Evolutionary conservation across 768 basidiomycete genomes (phyloP).

Genomic region (Grammothele lineata): DNA sequence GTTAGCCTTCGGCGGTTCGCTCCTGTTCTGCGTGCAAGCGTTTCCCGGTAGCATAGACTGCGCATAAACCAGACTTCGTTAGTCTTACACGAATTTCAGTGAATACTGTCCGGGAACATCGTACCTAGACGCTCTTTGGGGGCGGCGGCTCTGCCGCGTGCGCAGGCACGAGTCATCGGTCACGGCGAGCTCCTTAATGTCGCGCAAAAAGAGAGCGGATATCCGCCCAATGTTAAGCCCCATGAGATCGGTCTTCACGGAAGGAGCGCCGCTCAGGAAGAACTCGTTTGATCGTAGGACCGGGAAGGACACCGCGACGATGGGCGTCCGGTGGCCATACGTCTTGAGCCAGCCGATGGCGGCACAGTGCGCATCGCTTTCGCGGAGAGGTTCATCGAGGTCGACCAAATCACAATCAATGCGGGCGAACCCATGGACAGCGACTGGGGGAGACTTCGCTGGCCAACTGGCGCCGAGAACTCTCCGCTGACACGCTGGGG

Average conservation of each 20-base stretch:
- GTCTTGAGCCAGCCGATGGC: constrained; percentile 10
- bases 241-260: constrained; percentile 58
- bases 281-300: constrained; percentile 4
- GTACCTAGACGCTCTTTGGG: too few relatives aligned
- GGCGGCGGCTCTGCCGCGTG: too few relatives aligned
- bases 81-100: too few relatives aligned
- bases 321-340: constrained; percentile 16
- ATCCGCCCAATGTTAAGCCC: constrained; percentile 68
- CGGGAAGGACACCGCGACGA: constrained; percentile 11
- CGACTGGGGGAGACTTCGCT: constrained; percentile 15
- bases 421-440: background rate
- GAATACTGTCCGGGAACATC: too few relatives aligned
- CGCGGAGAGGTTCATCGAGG: constrained; percentile 5
- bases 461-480: background rate
- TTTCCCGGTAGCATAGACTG: too few relatives aligned
- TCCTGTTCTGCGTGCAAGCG: too few relatives aligned
- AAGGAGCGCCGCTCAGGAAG: constrained; percentile 56
- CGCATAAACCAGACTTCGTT: too few relatives aligned
- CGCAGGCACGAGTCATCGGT: constrained; percentile 9
- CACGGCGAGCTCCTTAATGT: constrained; percentile 47
- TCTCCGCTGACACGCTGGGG: constrained; percentile 9
- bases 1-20: too few relatives aligned
- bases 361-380: constrained; percentile 10
- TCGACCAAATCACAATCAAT: constrained; percentile 20
- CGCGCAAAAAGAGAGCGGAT: constrained; percentile 69